Evolutionary conservation across 257 asterid genomes (phyloP).

Genomic region (Nyctanthes arbortristis): DNA sequence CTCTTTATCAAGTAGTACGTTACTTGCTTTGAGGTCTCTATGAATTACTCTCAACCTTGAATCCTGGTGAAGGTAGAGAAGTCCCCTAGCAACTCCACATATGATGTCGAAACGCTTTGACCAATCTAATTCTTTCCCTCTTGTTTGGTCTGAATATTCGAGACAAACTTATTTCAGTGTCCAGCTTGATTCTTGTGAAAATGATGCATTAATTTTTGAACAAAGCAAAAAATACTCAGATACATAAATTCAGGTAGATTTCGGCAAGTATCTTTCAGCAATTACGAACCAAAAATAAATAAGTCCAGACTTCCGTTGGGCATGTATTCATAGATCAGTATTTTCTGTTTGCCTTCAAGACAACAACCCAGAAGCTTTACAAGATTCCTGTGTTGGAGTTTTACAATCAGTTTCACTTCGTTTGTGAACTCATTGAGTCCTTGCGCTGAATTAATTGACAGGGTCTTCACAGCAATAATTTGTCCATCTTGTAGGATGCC

Average conservation of each 20-base stretch:
- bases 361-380: constrained; percentile 50
- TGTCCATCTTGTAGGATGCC: constrained; percentile 35
- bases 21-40: constrained; percentile 41
- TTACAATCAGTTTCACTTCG: constrained; percentile 42
- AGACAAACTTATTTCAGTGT: not conserved
- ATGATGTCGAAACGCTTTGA: constrained; percentile 35
- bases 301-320: constrained; percentile 38
- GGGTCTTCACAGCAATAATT: constrained; percentile 44
- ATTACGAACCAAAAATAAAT: constrained; percentile 41
- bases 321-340: constrained; percentile 50
- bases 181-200: not conserved
- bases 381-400: constrained; percentile 53
- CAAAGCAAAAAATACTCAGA: not conserved
- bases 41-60: constrained; percentile 43
- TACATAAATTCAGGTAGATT: not conserved
- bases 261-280: not conserved
- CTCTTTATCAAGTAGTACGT: constrained; percentile 33
- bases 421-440: constrained; percentile 46
- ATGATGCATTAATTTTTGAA: not conserved
- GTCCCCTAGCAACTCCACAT: constrained; percentile 35
- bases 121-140: constrained; percentile 25
- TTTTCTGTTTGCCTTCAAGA: constrained; percentile 40
- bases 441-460: constrained; percentile 45
- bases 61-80: constrained; percentile 47
- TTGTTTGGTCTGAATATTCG: constrained; percentile 30